phyloP scores from a whole-genome alignment of 2,329 filamentous ascomycete species.

The Colletotrichum musae region DNA sequence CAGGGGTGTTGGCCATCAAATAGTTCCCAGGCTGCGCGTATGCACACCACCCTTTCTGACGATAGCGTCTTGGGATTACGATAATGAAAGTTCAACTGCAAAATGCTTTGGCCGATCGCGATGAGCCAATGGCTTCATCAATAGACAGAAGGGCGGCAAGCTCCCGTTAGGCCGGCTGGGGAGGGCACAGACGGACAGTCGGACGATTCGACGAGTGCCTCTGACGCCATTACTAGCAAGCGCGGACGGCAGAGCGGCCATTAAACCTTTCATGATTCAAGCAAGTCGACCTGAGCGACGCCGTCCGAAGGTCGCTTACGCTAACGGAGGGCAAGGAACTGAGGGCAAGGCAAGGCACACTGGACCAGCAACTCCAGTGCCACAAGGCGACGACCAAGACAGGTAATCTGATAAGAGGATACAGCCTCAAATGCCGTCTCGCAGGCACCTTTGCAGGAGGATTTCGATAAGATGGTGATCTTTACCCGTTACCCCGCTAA shows the following conservation, averaged over 20 bases:
- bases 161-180: constrained; percentile 28
- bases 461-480: constrained; percentile 25
- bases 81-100: constrained; percentile 18
- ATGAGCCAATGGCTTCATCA: constrained; percentile 13
- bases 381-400: not conserved
- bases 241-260: constrained; percentile 17
- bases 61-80: constrained; percentile 17
- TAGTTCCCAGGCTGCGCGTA: constrained; percentile 1
- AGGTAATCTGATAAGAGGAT: constrained; percentile 11
- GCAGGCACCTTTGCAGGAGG: constrained; percentile 1
- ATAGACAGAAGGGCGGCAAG: constrained; percentile 31
- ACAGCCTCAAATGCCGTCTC: constrained; percentile 16
- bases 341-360: no score
- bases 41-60: constrained; percentile 25
- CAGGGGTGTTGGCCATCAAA: constrained; percentile 1
- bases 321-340: no score
- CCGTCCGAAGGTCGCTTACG: not conserved
- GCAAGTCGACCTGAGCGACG: not conserved
- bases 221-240: constrained; percentile 20
- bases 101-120: constrained; percentile 21
- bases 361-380: no score
- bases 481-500: constrained; percentile 21
- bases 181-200: constrained; percentile 29
- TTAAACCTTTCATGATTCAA: constrained; percentile 1
- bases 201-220: constrained; percentile 26